Evolutionary conservation across 108 stramenopile genomes (phyloP), one percentile per base, ranked within the genome.

Genomic region (Conticribra weissflogii): DNA sequence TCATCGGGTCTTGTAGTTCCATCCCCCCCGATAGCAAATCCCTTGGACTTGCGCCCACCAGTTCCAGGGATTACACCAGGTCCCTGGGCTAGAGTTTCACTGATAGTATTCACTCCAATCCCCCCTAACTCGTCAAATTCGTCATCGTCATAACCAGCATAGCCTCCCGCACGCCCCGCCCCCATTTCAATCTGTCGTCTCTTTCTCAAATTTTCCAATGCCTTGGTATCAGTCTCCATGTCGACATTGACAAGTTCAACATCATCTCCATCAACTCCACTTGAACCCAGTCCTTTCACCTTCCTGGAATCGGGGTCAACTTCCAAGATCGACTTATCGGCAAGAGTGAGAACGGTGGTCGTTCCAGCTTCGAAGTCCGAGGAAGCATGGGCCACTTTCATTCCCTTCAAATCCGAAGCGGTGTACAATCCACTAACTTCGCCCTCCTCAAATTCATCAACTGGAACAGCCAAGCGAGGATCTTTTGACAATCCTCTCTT

Each of bases 61-160:
- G 23, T 58, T 33, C 50, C 33, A 32, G 65, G 52, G 17, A 41
- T 5, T 5, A 46, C 49, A 8, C 53, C 28, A 9, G 3, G 4
- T 18, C 23, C 27, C 53, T n/a, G 21, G 21, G 58, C 66, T 25
- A 54, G 49, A 36, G 21, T 18, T 0, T 33, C 47, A 16, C 59
- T 59, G 23, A 63, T 55, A 16, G 31, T 18, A 23, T 29, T 28
- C 34, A 19, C 59, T 8, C 49, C 63, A 30, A 74, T 67, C 45
- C 89, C 94, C 33, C 94, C 91, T 36, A 91, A 53, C 71, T 96
- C 91, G 72, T 90, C 88, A 74, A 96, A 96, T 59, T 96, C 95
- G 59, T 93, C 92, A 81, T 96, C 95, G 70, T 96, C 95, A 76
- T 86, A 93, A 0, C 95, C 95, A 0, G 91, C 90, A 74, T 96